A percentile compares a stretch with the other conserved stretches of the same genome.
Conservation (phyloP, 169 alveolate species). For the Miamiensis avidus region DNA sequence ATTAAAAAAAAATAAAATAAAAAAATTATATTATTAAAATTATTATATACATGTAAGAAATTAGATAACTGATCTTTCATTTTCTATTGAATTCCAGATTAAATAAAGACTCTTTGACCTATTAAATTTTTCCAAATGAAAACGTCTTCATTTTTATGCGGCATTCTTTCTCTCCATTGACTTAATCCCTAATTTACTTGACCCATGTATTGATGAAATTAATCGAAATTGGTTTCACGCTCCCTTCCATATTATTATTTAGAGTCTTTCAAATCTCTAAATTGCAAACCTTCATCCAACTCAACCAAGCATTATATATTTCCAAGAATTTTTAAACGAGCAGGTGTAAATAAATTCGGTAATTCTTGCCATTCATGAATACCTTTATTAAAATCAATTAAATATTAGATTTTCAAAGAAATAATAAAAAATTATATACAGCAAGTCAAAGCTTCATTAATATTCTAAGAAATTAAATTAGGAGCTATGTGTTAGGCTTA, state of each 20-base stretch:
- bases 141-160: background rate
- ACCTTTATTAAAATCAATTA: no score
- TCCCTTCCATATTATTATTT: background rate
- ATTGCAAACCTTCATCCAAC: background rate
- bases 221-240: background rate
- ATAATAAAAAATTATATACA: no score
- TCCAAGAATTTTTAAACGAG: background rate
- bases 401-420: no score
- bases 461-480: no score
- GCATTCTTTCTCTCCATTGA: background rate
- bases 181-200: background rate
- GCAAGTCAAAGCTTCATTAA: no score
- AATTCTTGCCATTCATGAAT: background rate
- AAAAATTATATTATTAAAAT: no score
- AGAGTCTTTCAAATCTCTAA: background rate
- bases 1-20: no score
- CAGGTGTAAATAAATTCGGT: background rate
- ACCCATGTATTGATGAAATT: no score
- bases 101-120: background rate
- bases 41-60: no score
- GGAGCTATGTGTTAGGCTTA: no score
- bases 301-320: background rate
- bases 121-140: background rate
- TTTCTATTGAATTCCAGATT: background rate
- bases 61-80: no score